Evolutionary conservation across 805 yeast genomes (phyloP), one percentile per base, ranked within the genome.

Genomic region (Teunomyces funiuensis): DNA sequence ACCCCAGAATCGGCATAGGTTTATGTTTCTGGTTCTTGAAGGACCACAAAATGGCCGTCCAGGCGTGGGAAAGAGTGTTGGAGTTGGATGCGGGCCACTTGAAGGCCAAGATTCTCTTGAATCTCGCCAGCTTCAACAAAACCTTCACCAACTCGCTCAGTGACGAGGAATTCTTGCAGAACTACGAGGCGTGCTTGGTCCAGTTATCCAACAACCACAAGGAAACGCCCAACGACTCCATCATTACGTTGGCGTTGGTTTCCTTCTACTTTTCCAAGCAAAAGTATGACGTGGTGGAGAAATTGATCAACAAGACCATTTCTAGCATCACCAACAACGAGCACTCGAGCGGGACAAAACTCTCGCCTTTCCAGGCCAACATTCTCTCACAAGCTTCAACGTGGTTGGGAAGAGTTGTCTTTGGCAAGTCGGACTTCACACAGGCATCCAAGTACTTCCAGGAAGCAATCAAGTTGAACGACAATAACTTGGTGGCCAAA

Each of bases 1-100:
- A 91, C 65, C 95, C 97, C 14, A 75, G 99, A 62, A 76, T 93
- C 45, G 99, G 98, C 20, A 80, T 91, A 46, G 99, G 99, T 26
- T 68, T 93, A 49, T 90, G 97, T 62, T 91, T 83, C 58, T 93
- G 97, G 97, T 79, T 79, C 45, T 68, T 93, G 46, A 84, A 84
- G 39, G 95, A 88, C 60, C 77, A 79, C 48, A 76, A 76, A 39
- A 76, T 88, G 69, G 98, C 99, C 0, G 56, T 76, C 5, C 67
- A 69, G 37, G 84, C 98, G 0, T 93, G 98, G 97, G 76, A 78
- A 47, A 77, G 97, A 55, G 76, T 88, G 1, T 64, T 82, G 23
- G 85, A 83, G 57, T 62, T 91, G 30, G 79, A 84, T 47, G 80
- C 84, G 3, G 57, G 68, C 17, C 80, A 80, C 50, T 57, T 73